Evolutionary conservation across 768 basidiomycete species (phyloP).

Genomic region (Leucogyrophana mollusca): DNA sequence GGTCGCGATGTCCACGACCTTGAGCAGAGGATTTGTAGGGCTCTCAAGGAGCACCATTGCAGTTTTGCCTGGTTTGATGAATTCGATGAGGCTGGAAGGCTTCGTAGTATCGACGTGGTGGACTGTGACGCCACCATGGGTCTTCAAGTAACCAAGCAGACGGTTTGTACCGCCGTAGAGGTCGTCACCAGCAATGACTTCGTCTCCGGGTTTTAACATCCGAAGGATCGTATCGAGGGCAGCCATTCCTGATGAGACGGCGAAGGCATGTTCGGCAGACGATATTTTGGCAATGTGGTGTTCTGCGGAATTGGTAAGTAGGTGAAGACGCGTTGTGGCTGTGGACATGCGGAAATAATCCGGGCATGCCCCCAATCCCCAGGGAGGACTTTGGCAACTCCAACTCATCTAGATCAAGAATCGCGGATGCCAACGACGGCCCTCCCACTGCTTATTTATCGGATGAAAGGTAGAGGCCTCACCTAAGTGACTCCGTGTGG

Average conservation of each 20-base stretch:
- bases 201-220: conserved; percentile 91
- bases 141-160: conserved; percentile 83
- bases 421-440: neutral
- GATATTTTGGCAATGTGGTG: conserved; percentile 98
- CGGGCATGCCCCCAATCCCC: too few relatives aligned
- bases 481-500: conserved; percentile 95
- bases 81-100: conserved; percentile 57
- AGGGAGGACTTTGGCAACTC: too few relatives aligned
- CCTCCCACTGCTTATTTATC: too few relatives aligned
- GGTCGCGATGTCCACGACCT: conserved; percentile 84
- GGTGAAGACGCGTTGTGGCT: too few relatives aligned
- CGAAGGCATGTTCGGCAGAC: conserved; percentile 84
- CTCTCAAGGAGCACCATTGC: conserved; percentile 97
- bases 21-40: conserved; percentile 95
- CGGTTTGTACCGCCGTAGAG: conserved; percentile 98
- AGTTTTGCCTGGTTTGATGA: conserved; percentile 71
- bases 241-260: conserved; percentile 97
- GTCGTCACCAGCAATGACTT: conserved; percentile 95
- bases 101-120: conserved; percentile 94
- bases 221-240: conserved; percentile 94
- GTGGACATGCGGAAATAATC: too few relatives aligned
- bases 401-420: neutral
- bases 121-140: conserved; percentile 84
- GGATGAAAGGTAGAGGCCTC: conserved; percentile 18
- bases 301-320: conserved; percentile 47